These are phyloP conservation scores for Colletotrichum tofieldiae DNA, from an alignment of 2,329 filamentous ascomycete species.

Conservation along the genomic window DNA sequence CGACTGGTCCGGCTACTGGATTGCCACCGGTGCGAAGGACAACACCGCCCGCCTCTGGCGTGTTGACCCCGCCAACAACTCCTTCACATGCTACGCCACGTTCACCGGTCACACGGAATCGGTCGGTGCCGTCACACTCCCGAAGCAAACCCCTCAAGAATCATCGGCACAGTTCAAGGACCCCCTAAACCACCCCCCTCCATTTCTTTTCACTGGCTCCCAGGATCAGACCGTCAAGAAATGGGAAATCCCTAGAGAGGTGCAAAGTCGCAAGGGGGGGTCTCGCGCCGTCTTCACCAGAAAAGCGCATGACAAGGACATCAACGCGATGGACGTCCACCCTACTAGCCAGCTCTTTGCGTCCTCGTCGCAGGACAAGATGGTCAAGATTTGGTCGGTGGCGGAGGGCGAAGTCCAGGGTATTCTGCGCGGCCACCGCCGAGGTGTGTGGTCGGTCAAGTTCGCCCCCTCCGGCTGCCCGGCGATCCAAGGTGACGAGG, in stretches of 20 bases:
- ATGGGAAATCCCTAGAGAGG: constrained; percentile 82
- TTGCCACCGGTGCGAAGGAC: constrained; percentile 96
- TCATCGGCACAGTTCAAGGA: constrained; percentile 80
- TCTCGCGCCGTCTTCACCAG: constrained; percentile 85
- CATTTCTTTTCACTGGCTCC: constrained; percentile 91
- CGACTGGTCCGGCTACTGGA: constrained; percentile 98
- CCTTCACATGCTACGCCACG: constrained; percentile 84
- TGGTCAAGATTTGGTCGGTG: constrained; percentile 95
- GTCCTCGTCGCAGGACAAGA: constrained; percentile 96
- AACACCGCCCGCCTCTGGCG: constrained; percentile 95
- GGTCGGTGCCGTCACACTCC: constrained; percentile 88
- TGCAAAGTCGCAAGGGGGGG: constrained; percentile 65
- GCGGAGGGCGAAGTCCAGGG: constrained; percentile 93
- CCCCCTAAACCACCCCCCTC: constrained; percentile 84
- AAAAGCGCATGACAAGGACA: constrained; percentile 98
- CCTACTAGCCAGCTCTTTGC: constrained; percentile 85
- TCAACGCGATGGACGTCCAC: constrained; percentile 92
- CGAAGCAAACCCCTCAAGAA: constrained; percentile 77
- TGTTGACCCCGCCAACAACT: constrained; percentile 81
- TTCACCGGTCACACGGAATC: constrained; percentile 97
- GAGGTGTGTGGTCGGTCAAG: constrained; percentile 95
- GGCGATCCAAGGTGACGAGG: constrained; percentile 79
- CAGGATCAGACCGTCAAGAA: constrained; percentile 96
- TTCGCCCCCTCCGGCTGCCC: constrained; percentile 89
- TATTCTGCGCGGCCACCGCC: constrained; percentile 91